Evolutionary conservation across 176 grass and related monocot species (phyloP).

Genomic region (Saccharum officinarum): DNA sequence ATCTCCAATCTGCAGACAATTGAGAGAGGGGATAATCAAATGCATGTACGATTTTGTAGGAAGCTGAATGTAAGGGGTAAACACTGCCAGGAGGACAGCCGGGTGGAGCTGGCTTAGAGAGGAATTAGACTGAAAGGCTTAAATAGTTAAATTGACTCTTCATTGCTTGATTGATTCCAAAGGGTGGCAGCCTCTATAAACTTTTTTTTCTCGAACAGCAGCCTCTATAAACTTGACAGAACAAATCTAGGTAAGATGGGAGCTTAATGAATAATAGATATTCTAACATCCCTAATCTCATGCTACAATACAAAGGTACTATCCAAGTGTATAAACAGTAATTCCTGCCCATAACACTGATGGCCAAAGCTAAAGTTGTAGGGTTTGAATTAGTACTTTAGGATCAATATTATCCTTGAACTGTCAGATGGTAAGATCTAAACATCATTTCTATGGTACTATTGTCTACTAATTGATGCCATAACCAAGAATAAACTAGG

Average conservation of each 20-base stretch:
- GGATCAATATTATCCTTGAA: neutral
- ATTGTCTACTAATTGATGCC: neutral
- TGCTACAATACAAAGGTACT: neutral
- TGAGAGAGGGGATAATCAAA: neutral
- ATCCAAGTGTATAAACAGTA: neutral
- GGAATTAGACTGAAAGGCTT: neutral
- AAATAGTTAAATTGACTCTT: neutral
- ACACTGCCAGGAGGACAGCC: neutral
- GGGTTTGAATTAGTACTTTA: neutral
- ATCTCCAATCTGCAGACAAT: conserved; percentile 73
- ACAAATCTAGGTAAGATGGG: neutral
- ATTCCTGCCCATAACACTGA: neutral
- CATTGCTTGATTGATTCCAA: neutral
- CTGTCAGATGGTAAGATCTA: neutral
- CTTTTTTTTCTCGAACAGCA: too few species aligned
- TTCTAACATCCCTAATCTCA: neutral
- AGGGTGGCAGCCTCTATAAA: neutral
- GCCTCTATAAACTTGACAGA: neutral
- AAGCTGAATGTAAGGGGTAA: neutral
- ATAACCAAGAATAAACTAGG: conserved; percentile 5
- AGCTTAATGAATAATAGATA: neutral
- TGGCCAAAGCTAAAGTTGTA: neutral
- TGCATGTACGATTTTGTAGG: neutral
- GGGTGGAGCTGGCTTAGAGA: neutral
- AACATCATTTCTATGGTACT: neutral